A percentile compares a stretch with the other conserved stretches of the same genome.
phyloP scores from a whole-genome alignment of 192 early-diverging fungal species.

The Podila minutissima region DNA sequence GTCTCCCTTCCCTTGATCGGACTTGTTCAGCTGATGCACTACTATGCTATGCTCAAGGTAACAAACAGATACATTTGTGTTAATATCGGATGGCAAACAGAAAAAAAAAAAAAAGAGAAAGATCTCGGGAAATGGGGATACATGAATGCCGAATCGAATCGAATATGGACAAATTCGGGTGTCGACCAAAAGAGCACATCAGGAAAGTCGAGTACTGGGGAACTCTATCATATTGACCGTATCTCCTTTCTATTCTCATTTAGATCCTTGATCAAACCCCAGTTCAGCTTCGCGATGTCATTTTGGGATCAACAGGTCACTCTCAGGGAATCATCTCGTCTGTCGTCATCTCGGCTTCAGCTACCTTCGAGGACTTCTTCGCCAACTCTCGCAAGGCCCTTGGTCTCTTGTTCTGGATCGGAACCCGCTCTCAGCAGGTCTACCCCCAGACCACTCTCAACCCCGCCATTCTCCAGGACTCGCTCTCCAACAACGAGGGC shows the following conservation, averaged over 20 bases:
- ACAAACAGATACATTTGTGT: background rate
- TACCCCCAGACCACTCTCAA: conserved; percentile 84
- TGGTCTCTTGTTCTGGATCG: conserved; percentile 84
- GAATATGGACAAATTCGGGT: background rate
- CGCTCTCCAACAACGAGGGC: conserved; percentile 88
- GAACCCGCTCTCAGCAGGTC: conserved; percentile 81
- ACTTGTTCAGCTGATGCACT: conserved; percentile 89
- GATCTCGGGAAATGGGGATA: background rate
- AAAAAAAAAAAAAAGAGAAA: background rate
- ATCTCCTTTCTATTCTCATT: background rate
- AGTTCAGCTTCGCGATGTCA: conserved; percentile 63
- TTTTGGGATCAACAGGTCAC: conserved; percentile 87
- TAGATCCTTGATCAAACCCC: conserved; percentile 67
- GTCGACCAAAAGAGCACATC: no score
- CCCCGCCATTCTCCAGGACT: conserved; percentile 91
- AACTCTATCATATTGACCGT: background rate
- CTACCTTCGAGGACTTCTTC: conserved; percentile 82
- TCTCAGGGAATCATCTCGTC: conserved; percentile 92
- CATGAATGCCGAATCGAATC: background rate
- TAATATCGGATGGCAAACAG: background rate
- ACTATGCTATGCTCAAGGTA: conserved; percentile 83
- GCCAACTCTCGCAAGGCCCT: conserved; percentile 81
- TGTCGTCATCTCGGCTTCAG: conserved; percentile 80
- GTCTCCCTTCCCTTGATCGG: conserved; percentile 91
- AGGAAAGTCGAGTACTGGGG: background rate